phyloP scores from a whole-genome alignment of 1,139 yeast species.

The Kodamaea derodonti region DNA sequence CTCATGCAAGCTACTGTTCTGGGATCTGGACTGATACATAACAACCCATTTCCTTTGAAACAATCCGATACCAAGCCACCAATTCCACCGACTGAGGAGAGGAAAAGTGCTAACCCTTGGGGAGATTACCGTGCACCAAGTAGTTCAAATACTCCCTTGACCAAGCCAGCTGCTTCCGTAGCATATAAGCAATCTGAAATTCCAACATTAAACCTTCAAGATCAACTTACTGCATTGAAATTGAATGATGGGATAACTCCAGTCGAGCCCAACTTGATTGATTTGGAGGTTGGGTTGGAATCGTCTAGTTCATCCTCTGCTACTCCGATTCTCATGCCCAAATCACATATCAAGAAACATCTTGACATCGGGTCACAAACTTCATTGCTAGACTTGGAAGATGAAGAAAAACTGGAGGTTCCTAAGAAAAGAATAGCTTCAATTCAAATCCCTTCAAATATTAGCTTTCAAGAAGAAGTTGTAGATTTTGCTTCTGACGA shows the following conservation, averaged over 20 bases:
- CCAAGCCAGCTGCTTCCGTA: conserved; percentile 6
- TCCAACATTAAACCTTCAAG: conserved; percentile 3
- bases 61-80: conserved; percentile 1
- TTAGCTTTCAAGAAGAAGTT: conserved; percentile 42
- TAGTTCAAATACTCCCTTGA: conserved; percentile 4
- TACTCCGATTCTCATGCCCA: conserved; percentile 20
- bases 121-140: conserved; percentile 13
- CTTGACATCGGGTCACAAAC: conserved; percentile 16
- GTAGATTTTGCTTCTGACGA: conserved; percentile 49
- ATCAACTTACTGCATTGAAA: conserved; percentile 5
- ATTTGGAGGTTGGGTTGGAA: conserved; percentile 37
- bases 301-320: conserved; percentile 27
- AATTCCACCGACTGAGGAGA: neutral
- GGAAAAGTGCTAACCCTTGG: conserved; percentile 21
- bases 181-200: conserved; percentile 1
- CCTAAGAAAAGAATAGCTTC: conserved; percentile 34
- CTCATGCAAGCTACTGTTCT: neutral
- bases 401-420: conserved; percentile 17
- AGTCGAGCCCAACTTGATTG: conserved; percentile 27
- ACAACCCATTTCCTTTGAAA: conserved; percentile 12
- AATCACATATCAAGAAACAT: conserved; percentile 8
- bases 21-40: neutral
- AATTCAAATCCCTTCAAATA: conserved; percentile 28
- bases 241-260: conserved; percentile 5
- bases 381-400: conserved; percentile 33